Conservation (phyloP, 2,329 filamentous ascomycete genomes). For the Aspergillus pseudotamarii region DNA sequence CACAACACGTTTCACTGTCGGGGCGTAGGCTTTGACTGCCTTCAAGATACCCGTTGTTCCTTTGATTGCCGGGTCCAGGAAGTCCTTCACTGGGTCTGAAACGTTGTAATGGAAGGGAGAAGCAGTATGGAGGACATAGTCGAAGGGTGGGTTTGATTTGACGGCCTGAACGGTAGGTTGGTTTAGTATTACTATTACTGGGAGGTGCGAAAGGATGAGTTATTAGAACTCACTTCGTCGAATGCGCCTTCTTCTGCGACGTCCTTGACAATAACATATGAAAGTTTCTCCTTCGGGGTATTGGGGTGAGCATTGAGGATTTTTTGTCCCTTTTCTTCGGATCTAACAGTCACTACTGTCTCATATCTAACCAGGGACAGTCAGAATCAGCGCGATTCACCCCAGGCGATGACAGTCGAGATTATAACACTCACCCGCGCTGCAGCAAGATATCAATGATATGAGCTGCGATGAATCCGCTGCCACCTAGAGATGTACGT, state of each 20-base stretch:
- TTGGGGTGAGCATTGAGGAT: conserved; percentile 59
- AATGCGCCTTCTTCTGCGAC: conserved; percentile 72
- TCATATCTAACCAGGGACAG: conserved; percentile 49
- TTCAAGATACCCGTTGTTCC: conserved; percentile 66
- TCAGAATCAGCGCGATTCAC: conserved; percentile 9
- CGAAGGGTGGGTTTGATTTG: conserved; percentile 65
- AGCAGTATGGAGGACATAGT: conserved; percentile 74
- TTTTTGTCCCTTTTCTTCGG: conserved; percentile 62
- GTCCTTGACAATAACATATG: conserved; percentile 71
- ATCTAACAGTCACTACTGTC: conserved; percentile 65
- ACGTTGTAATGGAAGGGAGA: conserved; percentile 76
- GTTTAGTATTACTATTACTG: background rate
- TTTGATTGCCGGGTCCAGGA: conserved; percentile 64
- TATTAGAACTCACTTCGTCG: conserved; percentile 49
- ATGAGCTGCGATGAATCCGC: conserved; percentile 68
- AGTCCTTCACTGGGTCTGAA: conserved; percentile 66
- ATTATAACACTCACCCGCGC: conserved; percentile 43
- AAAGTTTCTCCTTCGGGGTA: conserved; percentile 58
- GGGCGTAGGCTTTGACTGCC: conserved; percentile 62
- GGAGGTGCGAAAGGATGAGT: background rate
- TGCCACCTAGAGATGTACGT: conserved; percentile 51
- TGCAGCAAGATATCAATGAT: conserved; percentile 62
- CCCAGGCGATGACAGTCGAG: background rate
- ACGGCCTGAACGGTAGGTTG: conserved; percentile 47
- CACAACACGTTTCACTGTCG: conserved; percentile 72